phyloP scores from a whole-genome alignment of 73 alveolate species.

The Symbiodinium natans region DNA sequence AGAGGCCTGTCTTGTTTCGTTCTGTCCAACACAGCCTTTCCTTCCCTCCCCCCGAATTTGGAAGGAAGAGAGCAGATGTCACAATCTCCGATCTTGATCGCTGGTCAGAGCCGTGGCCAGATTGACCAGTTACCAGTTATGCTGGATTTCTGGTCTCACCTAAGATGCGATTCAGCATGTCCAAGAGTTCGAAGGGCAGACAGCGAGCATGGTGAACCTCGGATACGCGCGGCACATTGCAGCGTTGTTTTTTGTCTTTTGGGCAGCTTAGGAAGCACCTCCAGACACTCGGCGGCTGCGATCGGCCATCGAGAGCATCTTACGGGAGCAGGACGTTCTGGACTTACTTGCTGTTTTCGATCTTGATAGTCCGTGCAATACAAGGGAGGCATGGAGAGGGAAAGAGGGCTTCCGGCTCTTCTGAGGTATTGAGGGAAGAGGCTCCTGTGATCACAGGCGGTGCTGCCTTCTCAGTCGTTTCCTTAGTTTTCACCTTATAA shows the following conservation, averaged over 20 bases:
- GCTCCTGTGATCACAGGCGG: conserved; percentile 57
- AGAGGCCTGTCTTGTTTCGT: background rate
- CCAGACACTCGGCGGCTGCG: conserved; percentile 77
- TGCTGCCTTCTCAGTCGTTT: conserved; percentile 31
- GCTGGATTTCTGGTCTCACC: no score
- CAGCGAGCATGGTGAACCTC: no score
- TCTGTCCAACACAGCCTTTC: no score
- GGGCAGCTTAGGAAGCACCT: conserved; percentile 23
- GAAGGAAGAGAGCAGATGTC: no score
- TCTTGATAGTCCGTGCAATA: background rate
- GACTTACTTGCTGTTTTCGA: background rate
- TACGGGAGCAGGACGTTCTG: conserved; percentile 46
- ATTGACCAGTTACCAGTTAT: background rate
- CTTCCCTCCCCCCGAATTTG: no score
- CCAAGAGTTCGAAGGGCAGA: no score
- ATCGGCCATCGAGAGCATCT: conserved; percentile 83
- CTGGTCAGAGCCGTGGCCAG: background rate
- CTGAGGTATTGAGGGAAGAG: conserved; percentile 60
- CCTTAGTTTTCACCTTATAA: background rate
- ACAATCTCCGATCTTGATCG: background rate
- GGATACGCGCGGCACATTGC: no score
- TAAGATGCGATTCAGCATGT: no score
- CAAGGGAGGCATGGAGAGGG: background rate
- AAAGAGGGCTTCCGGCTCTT: no score
- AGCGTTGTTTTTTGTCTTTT: no score